Evolutionary conservation across 768 basidiomycete genomes (phyloP).

Genomic region (Asterophora lycoperdoides): DNA sequence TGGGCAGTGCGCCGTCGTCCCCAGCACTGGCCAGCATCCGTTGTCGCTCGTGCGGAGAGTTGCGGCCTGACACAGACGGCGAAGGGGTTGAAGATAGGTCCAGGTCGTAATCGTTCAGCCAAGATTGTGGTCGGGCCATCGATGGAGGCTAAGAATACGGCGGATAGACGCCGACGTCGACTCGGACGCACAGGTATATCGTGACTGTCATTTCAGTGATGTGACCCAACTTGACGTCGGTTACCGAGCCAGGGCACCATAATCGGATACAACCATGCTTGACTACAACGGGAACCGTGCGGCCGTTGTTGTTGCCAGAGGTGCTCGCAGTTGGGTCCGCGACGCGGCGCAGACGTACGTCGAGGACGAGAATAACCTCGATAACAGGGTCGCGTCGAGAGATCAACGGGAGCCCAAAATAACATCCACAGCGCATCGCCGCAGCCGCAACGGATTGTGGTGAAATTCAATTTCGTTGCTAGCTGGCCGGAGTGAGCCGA

Average conservation of each 20-base stretch:
- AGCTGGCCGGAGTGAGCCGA: too few species aligned
- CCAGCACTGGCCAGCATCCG: conserved; percentile 9
- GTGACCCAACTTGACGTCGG: conserved; percentile 7
- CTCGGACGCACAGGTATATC: conserved; percentile 3
- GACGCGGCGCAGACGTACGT: too few species aligned
- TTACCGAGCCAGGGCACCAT: not conserved
- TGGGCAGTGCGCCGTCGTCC: conserved; percentile 6
- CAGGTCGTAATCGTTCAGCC: conserved; percentile 21
- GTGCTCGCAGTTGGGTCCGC: too few species aligned
- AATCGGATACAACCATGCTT: not conserved
- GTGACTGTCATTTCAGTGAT: conserved; percentile 13
- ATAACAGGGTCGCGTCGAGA: too few species aligned
- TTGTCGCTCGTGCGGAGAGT: conserved; percentile 15
- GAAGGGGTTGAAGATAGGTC: conserved; percentile 9
- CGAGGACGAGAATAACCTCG: too few species aligned
- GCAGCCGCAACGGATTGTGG: too few species aligned
- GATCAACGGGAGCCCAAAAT: too few species aligned
- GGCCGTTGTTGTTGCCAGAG: too few species aligned
- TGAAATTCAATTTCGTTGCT: too few species aligned
- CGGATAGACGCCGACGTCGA: conserved; percentile 13
- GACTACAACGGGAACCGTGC: too few species aligned
- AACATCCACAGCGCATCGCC: too few species aligned
- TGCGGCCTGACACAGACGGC: conserved; percentile 4
- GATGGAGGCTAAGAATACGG: conserved; percentile 14
- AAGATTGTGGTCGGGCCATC: conserved; percentile 17